A percentile compares a stretch with the other conserved stretches of the same genome.
Conservation (phyloP, 176 grass and related monocot genomes). For the Lolium perenne region DNA sequence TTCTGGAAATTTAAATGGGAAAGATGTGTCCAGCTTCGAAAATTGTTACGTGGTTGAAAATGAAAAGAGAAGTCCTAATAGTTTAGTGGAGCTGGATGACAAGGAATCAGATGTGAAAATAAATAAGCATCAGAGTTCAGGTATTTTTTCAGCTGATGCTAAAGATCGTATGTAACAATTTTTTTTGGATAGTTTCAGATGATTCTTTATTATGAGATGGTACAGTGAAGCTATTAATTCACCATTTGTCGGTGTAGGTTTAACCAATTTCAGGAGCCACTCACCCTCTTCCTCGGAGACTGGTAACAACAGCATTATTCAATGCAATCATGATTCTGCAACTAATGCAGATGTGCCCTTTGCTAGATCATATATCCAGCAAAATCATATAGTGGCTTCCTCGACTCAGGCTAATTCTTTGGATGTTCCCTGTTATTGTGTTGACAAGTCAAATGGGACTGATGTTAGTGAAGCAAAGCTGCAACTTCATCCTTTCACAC, state of each 20-base stretch:
- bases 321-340: too few relatives aligned
- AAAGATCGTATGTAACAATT: constrained; percentile 33
- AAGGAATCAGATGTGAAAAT: constrained; percentile 29
- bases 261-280: constrained; percentile 31
- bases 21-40: constrained; percentile 2
- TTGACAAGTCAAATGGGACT: constrained; percentile 37
- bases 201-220: not conserved
- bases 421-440: constrained; percentile 27
- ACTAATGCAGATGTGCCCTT: too few relatives aligned
- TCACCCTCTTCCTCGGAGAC: constrained; percentile 38
- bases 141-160: constrained; percentile 29
- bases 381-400: constrained; percentile 29
- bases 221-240: constrained; percentile 14
- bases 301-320: not conserved
- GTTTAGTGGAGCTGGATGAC: constrained; percentile 1
- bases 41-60: not conserved
- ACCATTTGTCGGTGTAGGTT: constrained; percentile 12
- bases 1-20: not conserved
- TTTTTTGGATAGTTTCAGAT: constrained; percentile 1
- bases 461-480: constrained; percentile 29
- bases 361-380: too few relatives aligned
- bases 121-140: constrained; percentile 14
- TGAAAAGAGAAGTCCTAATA: constrained; percentile 36
- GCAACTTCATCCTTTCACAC: constrained; percentile 27
- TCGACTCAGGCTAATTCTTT: constrained; percentile 38